phyloP scores from a whole-genome alignment of 2,329 filamentous ascomycete genomes.

The Botrytis sinoallii region DNA sequence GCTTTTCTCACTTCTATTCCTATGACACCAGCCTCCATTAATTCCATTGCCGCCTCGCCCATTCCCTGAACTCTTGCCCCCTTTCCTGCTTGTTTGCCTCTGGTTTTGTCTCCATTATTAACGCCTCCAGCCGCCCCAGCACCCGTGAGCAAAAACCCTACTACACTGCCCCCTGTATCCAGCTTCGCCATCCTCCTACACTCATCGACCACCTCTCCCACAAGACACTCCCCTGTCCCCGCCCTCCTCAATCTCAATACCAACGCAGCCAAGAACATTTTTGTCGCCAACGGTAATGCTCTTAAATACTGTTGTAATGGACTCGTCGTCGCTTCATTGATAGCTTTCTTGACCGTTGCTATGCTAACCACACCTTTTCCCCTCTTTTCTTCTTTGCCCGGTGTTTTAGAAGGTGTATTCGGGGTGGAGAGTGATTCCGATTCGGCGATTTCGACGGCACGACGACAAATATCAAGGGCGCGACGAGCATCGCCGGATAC shows the following conservation, averaged over 20 bases:
- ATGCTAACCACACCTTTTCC: conserved; percentile 71
- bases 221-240: conserved; percentile 80
- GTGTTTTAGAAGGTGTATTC: conserved; percentile 60
- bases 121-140: not conserved
- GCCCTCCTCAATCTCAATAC: conserved; percentile 75
- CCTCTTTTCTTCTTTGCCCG: conserved; percentile 37
- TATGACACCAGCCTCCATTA: conserved; percentile 84
- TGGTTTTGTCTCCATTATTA: not conserved
- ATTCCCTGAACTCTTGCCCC: conserved; percentile 54
- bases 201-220: conserved; percentile 89
- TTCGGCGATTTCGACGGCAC: conserved; percentile 93
- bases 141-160: conserved; percentile 50
- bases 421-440: conserved; percentile 54
- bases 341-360: conserved; percentile 87
- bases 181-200: conserved; percentile 65
- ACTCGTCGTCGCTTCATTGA: conserved; percentile 90
- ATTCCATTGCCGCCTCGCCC: conserved; percentile 71
- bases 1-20: conserved; percentile 77
- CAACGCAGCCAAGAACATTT: conserved; percentile 81
- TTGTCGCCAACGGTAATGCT: conserved; percentile 74
- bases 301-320: conserved; percentile 88
- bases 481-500: conserved; percentile 92
- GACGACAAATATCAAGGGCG: conserved; percentile 89
- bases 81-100: not conserved
- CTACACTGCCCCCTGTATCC: conserved; percentile 56